Conservation (phyloP, 106 monocot genomes). For the Platanthera guangdongensis region DNA sequence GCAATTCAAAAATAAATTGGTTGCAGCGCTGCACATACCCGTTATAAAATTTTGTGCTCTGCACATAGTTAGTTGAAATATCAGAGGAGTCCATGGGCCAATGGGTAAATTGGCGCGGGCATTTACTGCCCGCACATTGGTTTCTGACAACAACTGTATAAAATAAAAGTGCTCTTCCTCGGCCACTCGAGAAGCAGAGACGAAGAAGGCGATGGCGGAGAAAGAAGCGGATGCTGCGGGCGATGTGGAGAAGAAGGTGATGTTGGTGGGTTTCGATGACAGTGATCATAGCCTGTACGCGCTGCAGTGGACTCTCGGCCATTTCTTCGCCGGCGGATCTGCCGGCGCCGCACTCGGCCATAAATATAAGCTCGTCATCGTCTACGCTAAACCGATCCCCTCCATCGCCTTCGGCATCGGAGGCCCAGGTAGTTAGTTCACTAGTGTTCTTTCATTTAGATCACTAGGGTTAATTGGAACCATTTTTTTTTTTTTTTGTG, state of each 20-base stretch:
- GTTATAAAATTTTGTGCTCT: too few species aligned
- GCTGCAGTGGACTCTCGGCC: conserved; percentile 49
- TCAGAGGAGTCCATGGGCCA: too few species aligned
- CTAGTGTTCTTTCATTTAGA: neutral
- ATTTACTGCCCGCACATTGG: neutral
- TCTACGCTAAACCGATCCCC: conserved; percentile 57
- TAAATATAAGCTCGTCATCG: conserved; percentile 50
- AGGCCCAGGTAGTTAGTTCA: conserved; percentile 45
- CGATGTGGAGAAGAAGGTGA: conserved; percentile 15
- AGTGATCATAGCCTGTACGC: conserved; percentile 66
- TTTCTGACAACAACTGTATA: too few species aligned
- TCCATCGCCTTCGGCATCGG: conserved; percentile 43
- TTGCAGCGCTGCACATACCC: too few species aligned
- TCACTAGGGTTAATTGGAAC: too few species aligned
- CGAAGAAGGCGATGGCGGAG: neutral
- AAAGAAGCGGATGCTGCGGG: neutral
- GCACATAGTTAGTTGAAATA: too few species aligned
- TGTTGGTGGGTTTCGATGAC: conserved; percentile 65
- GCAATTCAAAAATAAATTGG: too few species aligned
- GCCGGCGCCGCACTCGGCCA: neutral
- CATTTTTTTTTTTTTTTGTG: neutral
- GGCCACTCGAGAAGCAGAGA: neutral
- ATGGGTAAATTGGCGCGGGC: neutral
- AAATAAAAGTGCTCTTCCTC: too few species aligned
- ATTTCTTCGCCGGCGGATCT: conserved; percentile 34